Base-by-base conservation (phyloP, 2,329 filamentous ascomycete genomes). In the Dryadomyces quercivorus region DNA sequence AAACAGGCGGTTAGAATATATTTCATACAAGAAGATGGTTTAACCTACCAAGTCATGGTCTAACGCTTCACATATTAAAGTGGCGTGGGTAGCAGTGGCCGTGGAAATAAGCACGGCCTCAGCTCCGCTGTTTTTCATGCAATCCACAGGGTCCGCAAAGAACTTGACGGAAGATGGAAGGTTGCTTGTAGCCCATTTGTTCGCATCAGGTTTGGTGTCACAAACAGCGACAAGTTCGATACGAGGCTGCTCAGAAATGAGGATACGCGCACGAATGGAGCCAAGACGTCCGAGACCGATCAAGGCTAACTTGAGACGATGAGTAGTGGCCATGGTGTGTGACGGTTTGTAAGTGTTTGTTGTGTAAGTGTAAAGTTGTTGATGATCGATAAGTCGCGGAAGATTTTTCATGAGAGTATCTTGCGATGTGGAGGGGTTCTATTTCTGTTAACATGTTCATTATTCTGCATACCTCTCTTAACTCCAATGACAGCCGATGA, bases 201-300 rank as follows among this genome's bases (percentile, higher is more conserved):
- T 52, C 36, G 36, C 15, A 4, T 16, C 36, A 15, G 36, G 36
- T 16, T 40, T 40, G 10, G 36, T 40, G 12, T 40, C 36, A 13
- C 36, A 40, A 16, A 15, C 36, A 16, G 36, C 10, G 15, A 40
- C 36, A 16, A 40, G 36, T 55, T 69, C 64, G 52, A 67, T 64
- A 16, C 65, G 65, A 52, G 66, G 66, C 58, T 67, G 65, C 44
- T 66, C 62, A 51, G 64, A 66, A 40, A 63, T 62, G 44, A 68
- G 62, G 52, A 68, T 68, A 45, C 60, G 60, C 13, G 65, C 66
- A 21, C 64, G 66, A 46, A 68, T 60, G 50, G 56, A 58, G 21
- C 64, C 63, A 5, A 66, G 59, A 26, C 62, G 63, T 53, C 64
- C 63, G 43, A 66, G 60, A 51, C 63, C 63, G 53, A 65, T 62